Percentiles rank a stretch among this genome's conserved stretches.
These are phyloP conservation scores for Periconia sp. DNA, from an alignment of 2,329 filamentous ascomycete species.

Conservation along the genomic window DNA sequence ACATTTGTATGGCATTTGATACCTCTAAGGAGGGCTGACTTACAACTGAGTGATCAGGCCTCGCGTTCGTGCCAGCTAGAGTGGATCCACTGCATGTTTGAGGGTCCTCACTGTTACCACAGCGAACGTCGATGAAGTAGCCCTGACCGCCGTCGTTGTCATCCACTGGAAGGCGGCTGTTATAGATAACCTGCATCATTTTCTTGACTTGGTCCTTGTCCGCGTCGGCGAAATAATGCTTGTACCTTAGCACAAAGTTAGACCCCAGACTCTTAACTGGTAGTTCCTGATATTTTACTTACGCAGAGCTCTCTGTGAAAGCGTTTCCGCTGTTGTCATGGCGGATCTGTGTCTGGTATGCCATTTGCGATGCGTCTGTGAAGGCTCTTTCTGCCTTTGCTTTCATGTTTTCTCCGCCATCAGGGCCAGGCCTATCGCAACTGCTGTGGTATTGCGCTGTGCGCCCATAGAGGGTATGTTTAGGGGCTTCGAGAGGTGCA, in stretches of 20 bases:
- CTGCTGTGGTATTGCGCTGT: conserved; percentile 4
- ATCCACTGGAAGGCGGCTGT: conserved; percentile 8
- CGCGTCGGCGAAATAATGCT: conserved; percentile 6
- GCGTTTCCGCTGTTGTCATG: conserved; percentile 1
- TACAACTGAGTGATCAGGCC: conserved; percentile 6
- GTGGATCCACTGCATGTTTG: conserved; percentile 7
- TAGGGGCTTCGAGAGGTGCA: conserved; percentile 3
- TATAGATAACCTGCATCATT: conserved; percentile 9
- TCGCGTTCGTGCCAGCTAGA: conserved; percentile 5
- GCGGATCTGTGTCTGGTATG: conserved; percentile 3
- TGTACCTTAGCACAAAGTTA: conserved; percentile 5
- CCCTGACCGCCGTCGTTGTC: conserved; percentile 5
- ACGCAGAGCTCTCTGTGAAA: conserved; percentile 3
- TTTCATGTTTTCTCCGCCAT: conserved; percentile 3
- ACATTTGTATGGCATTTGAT: conserved; percentile 8
- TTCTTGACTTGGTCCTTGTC: conserved; percentile 8
- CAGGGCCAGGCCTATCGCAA: conserved; percentile 2
- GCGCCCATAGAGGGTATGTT: conserved; percentile 4
- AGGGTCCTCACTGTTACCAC: conserved; percentile 5
- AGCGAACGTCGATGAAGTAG: conserved; percentile 8
- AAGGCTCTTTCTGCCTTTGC: conserved; percentile 2
- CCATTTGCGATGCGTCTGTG: conserved; percentile 4
- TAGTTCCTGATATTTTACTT: conserved; percentile 3
- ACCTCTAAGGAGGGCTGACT: conserved; percentile 8
- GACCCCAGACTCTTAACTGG: conserved; percentile 2